Percentiles rank a stretch among this genome's conserved stretches.
Conservation (phyloP, 805 yeast genomes). For the Peterozyma toletana region DNA sequence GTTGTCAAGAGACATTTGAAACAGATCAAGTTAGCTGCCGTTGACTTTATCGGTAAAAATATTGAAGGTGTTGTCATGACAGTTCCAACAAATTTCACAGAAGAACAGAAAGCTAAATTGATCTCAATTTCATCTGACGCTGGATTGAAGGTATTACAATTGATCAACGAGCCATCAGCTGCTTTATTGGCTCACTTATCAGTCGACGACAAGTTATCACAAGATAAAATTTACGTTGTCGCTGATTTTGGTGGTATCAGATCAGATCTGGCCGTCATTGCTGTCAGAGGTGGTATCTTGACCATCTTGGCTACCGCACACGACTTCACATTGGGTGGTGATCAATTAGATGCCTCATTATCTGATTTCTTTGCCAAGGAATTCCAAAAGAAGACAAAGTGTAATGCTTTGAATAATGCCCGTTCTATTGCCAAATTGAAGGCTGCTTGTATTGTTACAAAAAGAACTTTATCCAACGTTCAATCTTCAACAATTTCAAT, state of each 20-base stretch:
- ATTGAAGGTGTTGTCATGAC: slow-evolving; percentile 83
- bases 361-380: slow-evolving; percentile 86
- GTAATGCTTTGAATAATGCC: slow-evolving; percentile 72
- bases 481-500: slow-evolving; percentile 85
- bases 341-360: slow-evolving; percentile 70
- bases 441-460: slow-evolving; percentile 75
- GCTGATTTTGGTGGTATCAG: slow-evolving; percentile 96
- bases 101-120: slow-evolving; percentile 62
- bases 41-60: slow-evolving; percentile 78
- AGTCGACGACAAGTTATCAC: slow-evolving; percentile 35
- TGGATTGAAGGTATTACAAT: slow-evolving; percentile 75
- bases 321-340: slow-evolving; percentile 82
- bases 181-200: slow-evolving; percentile 79
- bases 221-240: slow-evolving; percentile 77
- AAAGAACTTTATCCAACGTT: slow-evolving; percentile 89
- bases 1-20: slow-evolving; percentile 76
- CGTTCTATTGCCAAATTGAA: slow-evolving; percentile 86
- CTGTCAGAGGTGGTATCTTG: slow-evolving; percentile 90
- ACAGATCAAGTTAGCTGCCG: slow-evolving; percentile 82
- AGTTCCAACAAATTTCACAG: slow-evolving; percentile 83
- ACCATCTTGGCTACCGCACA: slow-evolving; percentile 84
- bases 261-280: slow-evolving; percentile 90
- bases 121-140: slow-evolving; percentile 57
- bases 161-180: slow-evolving; percentile 88
- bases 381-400: slow-evolving; percentile 80